These are phyloP conservation scores for Termitomyces sp. DNA, from an alignment of 768 basidiomycete genomes.

Conservation along the genomic window DNA sequence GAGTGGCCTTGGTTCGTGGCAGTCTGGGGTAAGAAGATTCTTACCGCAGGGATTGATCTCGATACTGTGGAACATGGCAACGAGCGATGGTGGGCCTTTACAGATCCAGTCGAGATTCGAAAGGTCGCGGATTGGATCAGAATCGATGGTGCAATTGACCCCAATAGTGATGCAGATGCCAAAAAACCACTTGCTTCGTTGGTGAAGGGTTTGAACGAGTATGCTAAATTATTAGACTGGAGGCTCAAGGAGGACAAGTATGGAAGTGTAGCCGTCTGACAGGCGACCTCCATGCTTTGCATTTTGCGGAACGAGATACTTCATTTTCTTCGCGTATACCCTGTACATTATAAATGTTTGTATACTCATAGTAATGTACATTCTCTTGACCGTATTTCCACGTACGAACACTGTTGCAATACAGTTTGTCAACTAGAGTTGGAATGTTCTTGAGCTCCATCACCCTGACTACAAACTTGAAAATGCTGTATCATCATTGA, in stretches of 20 bases:
- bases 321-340: neutral
- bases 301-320: neutral
- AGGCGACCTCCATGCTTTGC: neutral
- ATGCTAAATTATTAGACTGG: slow-evolving; percentile 58
- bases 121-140: slow-evolving; percentile 65
- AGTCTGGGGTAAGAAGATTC: slow-evolving; percentile 61
- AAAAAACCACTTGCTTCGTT: slow-evolving; percentile 22
- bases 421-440: too few relatives aligned
- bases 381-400: neutral
- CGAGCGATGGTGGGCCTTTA: slow-evolving; percentile 77
- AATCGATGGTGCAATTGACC: slow-evolving; percentile 36
- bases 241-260: slow-evolving; percentile 37
- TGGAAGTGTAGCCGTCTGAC: slow-evolving; percentile 4
- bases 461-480: too few relatives aligned
- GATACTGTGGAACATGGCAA: slow-evolving; percentile 16
- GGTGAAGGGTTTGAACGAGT: slow-evolving; percentile 51
- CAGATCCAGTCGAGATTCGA: slow-evolving; percentile 56
- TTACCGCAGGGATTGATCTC: slow-evolving; percentile 7
- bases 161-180: slow-evolving; percentile 23
- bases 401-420: too few relatives aligned
- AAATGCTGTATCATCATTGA: neutral
- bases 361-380: neutral
- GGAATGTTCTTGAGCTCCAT: too few relatives aligned
- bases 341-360: neutral
- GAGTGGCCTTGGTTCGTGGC: slow-evolving; percentile 78